Evolutionary conservation across 2,329 filamentous ascomycete species (phyloP).

Genomic region (Curvularia hawaiiensis): DNA sequence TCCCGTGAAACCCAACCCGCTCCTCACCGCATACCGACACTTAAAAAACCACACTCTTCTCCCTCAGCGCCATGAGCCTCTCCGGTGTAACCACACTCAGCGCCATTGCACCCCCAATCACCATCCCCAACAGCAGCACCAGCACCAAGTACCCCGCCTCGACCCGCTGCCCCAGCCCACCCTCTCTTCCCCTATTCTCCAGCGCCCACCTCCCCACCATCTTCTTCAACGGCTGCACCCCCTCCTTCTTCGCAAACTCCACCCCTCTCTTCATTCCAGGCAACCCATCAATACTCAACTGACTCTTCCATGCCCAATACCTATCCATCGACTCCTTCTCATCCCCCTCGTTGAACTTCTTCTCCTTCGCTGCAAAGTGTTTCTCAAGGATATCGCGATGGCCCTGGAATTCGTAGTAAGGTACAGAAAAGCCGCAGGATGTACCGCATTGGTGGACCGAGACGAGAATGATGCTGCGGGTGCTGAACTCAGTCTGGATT

Average conservation of each 20-base stretch:
- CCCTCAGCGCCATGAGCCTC: slow-evolving; percentile 26
- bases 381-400: slow-evolving; percentile 50
- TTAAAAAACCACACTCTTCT: slow-evolving; percentile 28
- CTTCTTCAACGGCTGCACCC: slow-evolving; percentile 50
- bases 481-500: slow-evolving; percentile 46
- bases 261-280: slow-evolving; percentile 51
- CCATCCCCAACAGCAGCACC: slow-evolving; percentile 37
- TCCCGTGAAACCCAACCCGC: not conserved
- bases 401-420: slow-evolving; percentile 52
- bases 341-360: slow-evolving; percentile 43
- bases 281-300: slow-evolving; percentile 51
- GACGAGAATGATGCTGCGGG: slow-evolving; percentile 49
- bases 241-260: slow-evolving; percentile 43
- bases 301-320: slow-evolving; percentile 54
- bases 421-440: slow-evolving; percentile 52
- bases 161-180: not conserved
- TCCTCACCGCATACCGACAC: not conserved
- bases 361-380: slow-evolving; percentile 48
- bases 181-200: slow-evolving; percentile 11
- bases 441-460: slow-evolving; percentile 52
- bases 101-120: slow-evolving; percentile 37
- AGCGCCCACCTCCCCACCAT: slow-evolving; percentile 48
- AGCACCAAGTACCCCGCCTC: slow-evolving; percentile 33
- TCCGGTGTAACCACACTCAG: slow-evolving; percentile 35
- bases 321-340: slow-evolving; percentile 49